Base-by-base conservation (phyloP, 352 stramenopile genomes). In the Phytophthora cactorum region DNA sequence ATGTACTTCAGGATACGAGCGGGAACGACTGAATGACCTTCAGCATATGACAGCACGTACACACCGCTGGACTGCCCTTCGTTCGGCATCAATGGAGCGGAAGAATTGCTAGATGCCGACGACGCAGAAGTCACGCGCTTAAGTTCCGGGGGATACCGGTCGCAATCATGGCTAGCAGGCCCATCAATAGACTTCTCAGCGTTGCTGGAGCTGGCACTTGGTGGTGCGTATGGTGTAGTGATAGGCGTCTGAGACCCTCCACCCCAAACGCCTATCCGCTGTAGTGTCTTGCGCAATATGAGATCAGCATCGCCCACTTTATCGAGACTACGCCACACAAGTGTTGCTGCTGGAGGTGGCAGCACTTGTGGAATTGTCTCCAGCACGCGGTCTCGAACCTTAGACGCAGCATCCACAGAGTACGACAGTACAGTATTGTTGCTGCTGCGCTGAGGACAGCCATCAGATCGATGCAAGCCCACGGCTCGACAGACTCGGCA, bases 1-100 rank as follows among this genome's bases (percentile, higher is more conserved):
- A 95, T 93, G 73, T 92, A 92, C 73, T 95, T 93, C 59, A 95
- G 74, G 50, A 92, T 90, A 15, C 87, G 87, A 49, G 85, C 82
- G 1, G 87, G 85, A 5, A 95, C 84, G 2, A 93, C 77, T 2
- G 82, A 92, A 14, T 62, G 62, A 31, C 85, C 87, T 72, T 95
- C 85, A 5, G 81, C 79, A 66, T 95, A 95, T 25, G 87, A 92
- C 15, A 95, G 55, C 59, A 93, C 87, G 62, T 92, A 91, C 22
- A 90, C 85, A 8, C 80, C 81, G 34, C 63, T 73, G 36, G 72
- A 73, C 7, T 54, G 65, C 5, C 52, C 68, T 47, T 61, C 68
- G 45, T 73, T 58, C 27, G 66, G 53, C 43, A 69, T n/a, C 27
- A 66, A 49, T 22, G 54, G 47, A 5, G 39, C 75, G 14, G 57